These are phyloP conservation scores for Linanthus parryae DNA, from an alignment of 148 eudicot species.

Conservation along the genomic window DNA sequence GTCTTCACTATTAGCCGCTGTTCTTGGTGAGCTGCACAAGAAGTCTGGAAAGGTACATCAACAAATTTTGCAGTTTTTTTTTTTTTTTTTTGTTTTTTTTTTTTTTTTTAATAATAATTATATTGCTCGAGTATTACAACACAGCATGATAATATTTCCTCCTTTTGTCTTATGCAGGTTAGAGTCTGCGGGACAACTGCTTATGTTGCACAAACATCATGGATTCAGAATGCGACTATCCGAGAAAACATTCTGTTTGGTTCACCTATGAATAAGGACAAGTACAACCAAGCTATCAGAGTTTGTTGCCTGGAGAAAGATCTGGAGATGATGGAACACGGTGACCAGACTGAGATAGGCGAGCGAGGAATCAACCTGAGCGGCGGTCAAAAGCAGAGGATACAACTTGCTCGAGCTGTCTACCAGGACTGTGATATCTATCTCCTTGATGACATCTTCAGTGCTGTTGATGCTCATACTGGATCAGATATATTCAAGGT, in stretches of 20 bases:
- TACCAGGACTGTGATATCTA: conserved; percentile 23
- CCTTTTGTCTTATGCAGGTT: conserved; percentile 4
- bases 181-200: conserved; percentile 17
- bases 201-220: conserved; percentile 20
- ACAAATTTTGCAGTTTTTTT: too few species aligned
- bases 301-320: conserved; percentile 18
- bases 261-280: conserved; percentile 15
- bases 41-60: conserved; percentile 16
- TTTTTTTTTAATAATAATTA: too few species aligned
- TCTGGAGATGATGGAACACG: conserved; percentile 15
- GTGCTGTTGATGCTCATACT: conserved; percentile 24
- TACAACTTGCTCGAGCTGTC: conserved; percentile 24
- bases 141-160: not conserved
- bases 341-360: conserved; percentile 22
- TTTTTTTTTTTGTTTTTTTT: too few species aligned
- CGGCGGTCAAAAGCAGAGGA: conserved; percentile 22
- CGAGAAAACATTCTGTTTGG: conserved; percentile 21
- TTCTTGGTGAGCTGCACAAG: conserved; percentile 17
- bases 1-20: conserved; percentile 17
- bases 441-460: conserved; percentile 21
- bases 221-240: conserved; percentile 21
- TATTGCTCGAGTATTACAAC: not conserved
- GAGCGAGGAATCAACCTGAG: conserved; percentile 23
- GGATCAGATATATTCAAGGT: conserved; percentile 24
- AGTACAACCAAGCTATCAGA: conserved; percentile 11